Evolutionary conservation across 2,329 filamentous ascomycete species (phyloP).

Genomic region (Phaeomoniella chlamydospora): DNA sequence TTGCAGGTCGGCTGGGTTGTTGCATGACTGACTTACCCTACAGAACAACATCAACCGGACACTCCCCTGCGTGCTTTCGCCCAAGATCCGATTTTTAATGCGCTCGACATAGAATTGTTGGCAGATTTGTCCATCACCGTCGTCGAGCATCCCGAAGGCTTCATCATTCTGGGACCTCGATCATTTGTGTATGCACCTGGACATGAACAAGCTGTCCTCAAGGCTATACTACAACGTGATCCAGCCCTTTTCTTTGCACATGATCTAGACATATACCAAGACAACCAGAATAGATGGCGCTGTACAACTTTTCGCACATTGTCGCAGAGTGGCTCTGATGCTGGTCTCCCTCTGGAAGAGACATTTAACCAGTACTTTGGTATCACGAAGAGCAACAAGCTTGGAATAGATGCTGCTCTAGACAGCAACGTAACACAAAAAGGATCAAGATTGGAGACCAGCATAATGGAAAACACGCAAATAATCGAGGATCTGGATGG

Average conservation of each 20-base stretch:
- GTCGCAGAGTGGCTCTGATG: no score
- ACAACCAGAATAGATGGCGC: no score
- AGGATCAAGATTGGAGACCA: no score
- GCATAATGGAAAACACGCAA: background rate
- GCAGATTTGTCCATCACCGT: background rate
- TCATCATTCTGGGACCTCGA: background rate
- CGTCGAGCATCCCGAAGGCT: background rate
- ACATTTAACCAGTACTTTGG: no score
- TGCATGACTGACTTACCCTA: no score
- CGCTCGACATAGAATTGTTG: background rate
- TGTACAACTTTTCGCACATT: no score
- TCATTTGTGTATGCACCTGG: background rate
- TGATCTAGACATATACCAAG: background rate
- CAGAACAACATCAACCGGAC: background rate
- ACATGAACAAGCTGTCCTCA: background rate
- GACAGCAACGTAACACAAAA: no score
- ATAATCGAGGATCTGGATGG: background rate
- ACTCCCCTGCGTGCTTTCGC: background rate
- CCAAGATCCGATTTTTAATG: background rate
- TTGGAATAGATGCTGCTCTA: no score
- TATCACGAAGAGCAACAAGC: no score
- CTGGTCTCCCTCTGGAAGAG: no score
- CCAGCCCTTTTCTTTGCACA: background rate
- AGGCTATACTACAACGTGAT: background rate
- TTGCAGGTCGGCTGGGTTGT: no score